Evolutionary conservation across 2,329 filamentous ascomycete species (phyloP).

Genomic region (Cytospora schulzeri): DNA sequence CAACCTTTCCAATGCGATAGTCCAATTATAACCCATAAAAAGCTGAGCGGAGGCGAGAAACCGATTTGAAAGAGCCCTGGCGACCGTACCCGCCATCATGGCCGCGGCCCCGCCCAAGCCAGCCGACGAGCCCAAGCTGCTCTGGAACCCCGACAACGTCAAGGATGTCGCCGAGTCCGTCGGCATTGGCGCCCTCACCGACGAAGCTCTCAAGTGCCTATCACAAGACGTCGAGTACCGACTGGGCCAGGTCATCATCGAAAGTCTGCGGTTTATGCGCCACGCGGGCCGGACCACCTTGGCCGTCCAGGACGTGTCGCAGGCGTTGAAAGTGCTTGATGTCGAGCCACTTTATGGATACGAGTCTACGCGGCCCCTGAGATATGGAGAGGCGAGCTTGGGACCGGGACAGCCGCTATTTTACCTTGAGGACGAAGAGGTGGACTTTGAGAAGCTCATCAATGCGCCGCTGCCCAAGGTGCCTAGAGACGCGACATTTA

Average conservation of each 20-base stretch:
- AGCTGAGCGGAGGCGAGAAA: neutral
- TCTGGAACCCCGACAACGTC: constrained; percentile 97
- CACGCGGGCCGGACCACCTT: constrained; percentile 83
- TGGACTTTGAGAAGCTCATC: constrained; percentile 98
- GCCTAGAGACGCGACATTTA: constrained; percentile 88
- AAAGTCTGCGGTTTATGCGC: constrained; percentile 95
- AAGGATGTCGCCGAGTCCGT: constrained; percentile 95
- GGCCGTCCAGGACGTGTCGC: constrained; percentile 84
- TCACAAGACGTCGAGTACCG: constrained; percentile 95
- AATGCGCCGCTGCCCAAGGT: constrained; percentile 95
- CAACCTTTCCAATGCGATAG: neutral
- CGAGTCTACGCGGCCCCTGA: constrained; percentile 83
- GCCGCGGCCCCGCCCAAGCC: constrained; percentile 27
- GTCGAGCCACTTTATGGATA: constrained; percentile 97
- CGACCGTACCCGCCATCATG: constrained; percentile 21
- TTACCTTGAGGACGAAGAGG: constrained; percentile 97
- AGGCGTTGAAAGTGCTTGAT: constrained; percentile 82
- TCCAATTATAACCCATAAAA: neutral
- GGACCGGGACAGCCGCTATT: constrained; percentile 93
- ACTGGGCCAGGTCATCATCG: constrained; percentile 88
- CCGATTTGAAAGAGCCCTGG: neutral
- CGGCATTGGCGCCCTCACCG: constrained; percentile 77
- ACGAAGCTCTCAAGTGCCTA: constrained; percentile 84
- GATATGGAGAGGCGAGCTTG: constrained; percentile 91
- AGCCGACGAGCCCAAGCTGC: constrained; percentile 52